Conservation (phyloP, 192 early-diverging fungal genomes). For the Thamnidium elegans region DNA sequence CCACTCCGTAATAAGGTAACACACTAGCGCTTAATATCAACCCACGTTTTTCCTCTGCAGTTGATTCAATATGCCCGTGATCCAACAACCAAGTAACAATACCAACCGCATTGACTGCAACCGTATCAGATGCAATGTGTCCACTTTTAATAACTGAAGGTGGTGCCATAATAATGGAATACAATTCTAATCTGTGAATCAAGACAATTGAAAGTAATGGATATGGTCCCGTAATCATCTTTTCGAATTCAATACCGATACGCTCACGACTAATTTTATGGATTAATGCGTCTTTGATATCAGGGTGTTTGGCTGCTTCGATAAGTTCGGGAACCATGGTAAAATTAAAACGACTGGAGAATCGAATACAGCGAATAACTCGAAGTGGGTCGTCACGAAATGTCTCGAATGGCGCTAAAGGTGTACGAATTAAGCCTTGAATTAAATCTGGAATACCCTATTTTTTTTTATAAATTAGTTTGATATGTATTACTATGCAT, state of each 20-base stretch:
- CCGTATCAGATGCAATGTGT: constrained; percentile 16
- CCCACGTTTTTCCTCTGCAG: constrained; percentile 29
- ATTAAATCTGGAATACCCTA: constrained; percentile 73
- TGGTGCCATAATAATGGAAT: constrained; percentile 45
- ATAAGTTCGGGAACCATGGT: constrained; percentile 65
- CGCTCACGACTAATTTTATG: constrained; percentile 90
- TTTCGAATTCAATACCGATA: constrained; percentile 88
- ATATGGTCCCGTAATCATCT: constrained; percentile 75
- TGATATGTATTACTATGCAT: background rate
- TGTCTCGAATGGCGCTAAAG: constrained; percentile 83
- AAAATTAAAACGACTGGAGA: constrained; percentile 89
- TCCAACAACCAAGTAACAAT: constrained; percentile 43
- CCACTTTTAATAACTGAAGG: constrained; percentile 37
- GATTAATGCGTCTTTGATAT: constrained; percentile 62
- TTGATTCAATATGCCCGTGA: too few relatives aligned
- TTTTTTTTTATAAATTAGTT: constrained; percentile 1
- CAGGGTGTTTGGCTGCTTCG: constrained; percentile 49
- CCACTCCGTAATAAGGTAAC: constrained; percentile 50
- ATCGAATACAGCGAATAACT: constrained; percentile 89
- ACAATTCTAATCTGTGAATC: constrained; percentile 40
- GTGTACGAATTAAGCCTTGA: constrained; percentile 78
- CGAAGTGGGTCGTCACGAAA: constrained; percentile 95
- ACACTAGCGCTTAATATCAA: constrained; percentile 58
- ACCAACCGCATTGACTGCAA: constrained; percentile 39
- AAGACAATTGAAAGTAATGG: constrained; percentile 38